These are phyloP conservation scores for Monilinia laxa DNA, from an alignment of 2,329 filamentous ascomycete species.

Conservation along the genomic window DNA sequence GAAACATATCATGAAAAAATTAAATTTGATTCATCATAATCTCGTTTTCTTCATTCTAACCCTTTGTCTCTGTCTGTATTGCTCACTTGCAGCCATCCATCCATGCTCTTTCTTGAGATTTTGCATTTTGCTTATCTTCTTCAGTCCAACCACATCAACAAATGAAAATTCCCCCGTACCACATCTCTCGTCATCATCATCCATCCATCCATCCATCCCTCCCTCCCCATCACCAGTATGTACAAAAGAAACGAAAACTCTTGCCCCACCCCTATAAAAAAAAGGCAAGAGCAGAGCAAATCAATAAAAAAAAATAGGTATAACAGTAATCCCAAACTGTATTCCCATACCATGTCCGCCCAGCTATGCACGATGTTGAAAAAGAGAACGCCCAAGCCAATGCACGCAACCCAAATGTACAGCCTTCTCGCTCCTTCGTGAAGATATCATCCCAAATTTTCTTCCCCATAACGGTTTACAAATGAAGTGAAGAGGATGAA, in stretches of 20 bases:
- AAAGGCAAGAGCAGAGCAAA: constrained; percentile 9
- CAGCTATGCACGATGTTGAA: constrained; percentile 20
- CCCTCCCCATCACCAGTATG: background rate
- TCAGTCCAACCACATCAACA: background rate
- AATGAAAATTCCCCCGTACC: background rate
- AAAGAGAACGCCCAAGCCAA: constrained; percentile 27
- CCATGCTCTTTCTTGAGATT: constrained; percentile 6
- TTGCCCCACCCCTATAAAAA: background rate
- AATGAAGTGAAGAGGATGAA: constrained; percentile 14
- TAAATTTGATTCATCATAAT: constrained; percentile 12
- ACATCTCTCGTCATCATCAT: background rate
- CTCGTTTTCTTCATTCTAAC: constrained; percentile 14
- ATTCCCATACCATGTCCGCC: constrained; percentile 14
- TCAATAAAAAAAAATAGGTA: constrained; percentile 14
- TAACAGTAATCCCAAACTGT: constrained; percentile 20
- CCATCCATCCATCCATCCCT: constrained; percentile 6
- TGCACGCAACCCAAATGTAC: constrained; percentile 28
- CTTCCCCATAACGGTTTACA: constrained; percentile 29
- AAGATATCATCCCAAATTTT: constrained; percentile 11
- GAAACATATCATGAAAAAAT: too few species aligned
- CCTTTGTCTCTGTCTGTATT: background rate
- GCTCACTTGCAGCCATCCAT: constrained; percentile 12
- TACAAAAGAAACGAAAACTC: constrained; percentile 12
- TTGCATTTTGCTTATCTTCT: background rate
- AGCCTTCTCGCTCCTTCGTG: background rate